Base-by-base conservation (phyloP, 192 early-diverging fungal genomes). In the Thamnidium elegans region DNA sequence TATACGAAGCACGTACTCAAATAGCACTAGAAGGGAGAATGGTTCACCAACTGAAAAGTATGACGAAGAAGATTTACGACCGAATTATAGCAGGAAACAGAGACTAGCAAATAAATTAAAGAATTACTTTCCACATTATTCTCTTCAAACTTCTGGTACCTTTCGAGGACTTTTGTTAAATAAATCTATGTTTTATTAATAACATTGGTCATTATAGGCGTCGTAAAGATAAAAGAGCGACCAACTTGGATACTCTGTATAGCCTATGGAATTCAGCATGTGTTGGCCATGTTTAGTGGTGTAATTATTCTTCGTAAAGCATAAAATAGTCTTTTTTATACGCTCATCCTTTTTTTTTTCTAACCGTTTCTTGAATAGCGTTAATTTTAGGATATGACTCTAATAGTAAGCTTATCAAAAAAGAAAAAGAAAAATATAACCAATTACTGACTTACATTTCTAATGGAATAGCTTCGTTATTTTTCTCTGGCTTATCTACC, bases 221-320 rank as follows among this genome's bases (percentile, higher is more conserved):
- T 55, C 32, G 71, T 76, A 14, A 60, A 61, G 21, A 67, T 65
- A 6, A 62, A 63, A 14, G 79, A 81, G 61, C 63, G 80, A 26
- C 69, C 74, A 42, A 55, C 55, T 31, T 63, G 56, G 19, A 51
- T 36, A 19, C 59, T 62, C 21, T 45, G 63, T n/a, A 61, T 82
- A 39, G 42, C 72, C 7, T 67, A 85, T 30, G 82, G 79, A 14
- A 20, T 72, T 15, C 83, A 84, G 56, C 80, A 85, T 69, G 62
- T 81, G 32, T 55, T 85, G 13, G 81, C 82, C 31, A 84, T 84
- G 82, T 81, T 86, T 62, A 79, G 82, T 47, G 75, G 62, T 39
- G 85, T 85, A 10, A 67, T 84, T n/a, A 34, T 68, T 39, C 44
- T 68, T 52, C 66, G 66, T 68, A 61, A 43, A 26, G 13, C 34